A percentile compares a stretch with the other conserved stretches of the same genome.
phyloP scores from a whole-genome alignment of 805 yeast genomes.

The Schwanniomyces vanrijiae region DNA sequence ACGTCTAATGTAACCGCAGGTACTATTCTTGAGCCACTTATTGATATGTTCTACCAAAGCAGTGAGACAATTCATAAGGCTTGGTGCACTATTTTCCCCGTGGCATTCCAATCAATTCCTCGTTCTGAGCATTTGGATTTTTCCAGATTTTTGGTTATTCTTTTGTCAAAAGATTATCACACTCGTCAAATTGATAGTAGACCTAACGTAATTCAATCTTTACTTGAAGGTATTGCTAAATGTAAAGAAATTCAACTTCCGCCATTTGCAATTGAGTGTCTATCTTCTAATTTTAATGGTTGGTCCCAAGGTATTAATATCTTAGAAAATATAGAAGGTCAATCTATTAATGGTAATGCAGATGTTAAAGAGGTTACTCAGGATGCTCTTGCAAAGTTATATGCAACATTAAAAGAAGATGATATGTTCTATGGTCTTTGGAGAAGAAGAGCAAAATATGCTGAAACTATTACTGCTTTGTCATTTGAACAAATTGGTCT shows the following conservation, averaged over 20 bases:
- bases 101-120: slow-evolving; percentile 71
- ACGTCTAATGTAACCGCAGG: slow-evolving; percentile 45
- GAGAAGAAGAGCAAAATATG: slow-evolving; percentile 94
- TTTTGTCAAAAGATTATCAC: slow-evolving; percentile 89
- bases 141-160: slow-evolving; percentile 72
- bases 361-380: slow-evolving; percentile 81
- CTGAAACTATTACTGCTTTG: slow-evolving; percentile 88
- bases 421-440: slow-evolving; percentile 98
- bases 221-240: slow-evolving; percentile 78
- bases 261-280: slow-evolving; percentile 87
- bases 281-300: slow-evolving; percentile 83
- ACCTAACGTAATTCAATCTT: slow-evolving; percentile 82
- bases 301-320: slow-evolving; percentile 88
- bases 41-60: slow-evolving; percentile 80
- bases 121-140: slow-evolving; percentile 81
- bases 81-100: slow-evolving; percentile 85
- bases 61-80: slow-evolving; percentile 76
- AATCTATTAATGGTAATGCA: slow-evolving; percentile 63
- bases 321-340: slow-evolving; percentile 66
- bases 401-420: slow-evolving; percentile 85
- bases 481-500: slow-evolving; percentile 93
- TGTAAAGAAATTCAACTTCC: slow-evolving; percentile 80
- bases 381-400: slow-evolving; percentile 88
- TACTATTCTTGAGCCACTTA: slow-evolving; percentile 67
- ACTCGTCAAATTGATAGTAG: slow-evolving; percentile 83